A percentile compares a stretch with the other conserved stretches of the same genome.
Conservation (phyloP, 2,329 filamentous ascomycete species). For the Verticillium isaacii region DNA sequence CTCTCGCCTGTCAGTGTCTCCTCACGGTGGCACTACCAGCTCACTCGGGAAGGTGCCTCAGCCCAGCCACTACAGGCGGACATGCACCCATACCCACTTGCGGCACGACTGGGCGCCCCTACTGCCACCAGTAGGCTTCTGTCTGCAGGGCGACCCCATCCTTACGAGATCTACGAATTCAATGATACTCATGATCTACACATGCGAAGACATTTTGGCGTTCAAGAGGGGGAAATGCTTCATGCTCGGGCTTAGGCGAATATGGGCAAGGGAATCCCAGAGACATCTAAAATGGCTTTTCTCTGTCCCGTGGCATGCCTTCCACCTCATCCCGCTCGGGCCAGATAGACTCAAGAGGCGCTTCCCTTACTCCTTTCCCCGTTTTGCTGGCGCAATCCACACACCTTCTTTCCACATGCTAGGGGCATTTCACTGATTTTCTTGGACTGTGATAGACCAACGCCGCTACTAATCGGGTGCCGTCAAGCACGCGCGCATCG, state of each 20-base stretch:
- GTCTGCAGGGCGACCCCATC: not conserved
- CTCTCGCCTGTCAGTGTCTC: not conserved
- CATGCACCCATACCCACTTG: not conserved
- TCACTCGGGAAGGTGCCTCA: not conserved
- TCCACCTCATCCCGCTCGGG: not conserved
- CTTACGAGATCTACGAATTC: not conserved
- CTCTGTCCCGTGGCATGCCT: not conserved
- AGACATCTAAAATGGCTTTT: conserved; percentile 1
- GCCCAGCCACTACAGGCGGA: not conserved
- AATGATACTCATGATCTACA: not conserved
- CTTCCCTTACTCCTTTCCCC: not conserved
- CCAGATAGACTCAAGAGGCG: conserved; percentile 6
- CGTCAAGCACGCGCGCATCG: not conserved
- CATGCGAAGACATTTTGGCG: not conserved
- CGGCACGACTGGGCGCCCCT: not conserved
- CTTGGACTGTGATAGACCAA: conserved; percentile 16
- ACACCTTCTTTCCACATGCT: not conserved
- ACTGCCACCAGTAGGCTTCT: not conserved
- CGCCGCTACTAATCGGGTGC: conserved; percentile 9
- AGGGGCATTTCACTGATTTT: conserved; percentile 9
- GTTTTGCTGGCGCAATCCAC: not conserved
- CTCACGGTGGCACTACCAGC: not conserved
- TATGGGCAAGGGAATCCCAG: not conserved
- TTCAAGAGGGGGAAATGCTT: not conserved
- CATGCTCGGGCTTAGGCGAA: not conserved